Evolutionary conservation across 768 basidiomycete genomes (phyloP).

Genomic region (Plicaturopsis crispa): DNA sequence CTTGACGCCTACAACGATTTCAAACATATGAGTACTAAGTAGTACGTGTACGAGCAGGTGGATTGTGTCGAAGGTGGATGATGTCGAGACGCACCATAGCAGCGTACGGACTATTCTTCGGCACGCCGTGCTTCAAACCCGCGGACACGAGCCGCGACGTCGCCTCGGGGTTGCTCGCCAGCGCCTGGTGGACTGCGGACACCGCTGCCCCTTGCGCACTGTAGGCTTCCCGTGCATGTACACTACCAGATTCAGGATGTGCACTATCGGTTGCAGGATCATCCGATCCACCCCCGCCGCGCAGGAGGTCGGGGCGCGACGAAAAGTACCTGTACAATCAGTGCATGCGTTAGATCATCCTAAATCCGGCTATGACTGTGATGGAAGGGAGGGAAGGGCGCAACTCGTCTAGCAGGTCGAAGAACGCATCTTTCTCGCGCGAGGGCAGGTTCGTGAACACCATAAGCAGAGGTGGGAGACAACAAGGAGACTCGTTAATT

Average conservation of each 20-base stretch:
- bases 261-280: no score
- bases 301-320: slow-evolving; percentile 59
- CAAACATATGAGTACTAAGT: slow-evolving; percentile 1
- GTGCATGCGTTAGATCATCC: background rate
- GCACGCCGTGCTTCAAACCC: slow-evolving; percentile 28
- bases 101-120: slow-evolving; percentile 27
- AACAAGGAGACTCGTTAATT: no score
- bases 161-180: slow-evolving; percentile 33
- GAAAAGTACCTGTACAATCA: slow-evolving; percentile 57
- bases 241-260: background rate
- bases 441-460: slow-evolving; percentile 61
- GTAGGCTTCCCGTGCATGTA: background rate
- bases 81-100: slow-evolving; percentile 22
- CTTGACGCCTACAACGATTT: slow-evolving; percentile 23
- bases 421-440: slow-evolving; percentile 78
- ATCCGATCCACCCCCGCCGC: slow-evolving; percentile 13
- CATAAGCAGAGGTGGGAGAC: no score
- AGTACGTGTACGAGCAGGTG: slow-evolving; percentile 2
- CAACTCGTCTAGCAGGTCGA: slow-evolving; percentile 75
- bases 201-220: slow-evolving; percentile 23
- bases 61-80: slow-evolving; percentile 2
- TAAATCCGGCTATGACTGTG: slow-evolving; percentile 1
- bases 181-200: slow-evolving; percentile 37
- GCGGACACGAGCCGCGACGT: slow-evolving; percentile 33
- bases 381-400: slow-evolving; percentile 5